Conservation (phyloP, 768 basidiomycete species). For the Suillus occidentalis region DNA sequence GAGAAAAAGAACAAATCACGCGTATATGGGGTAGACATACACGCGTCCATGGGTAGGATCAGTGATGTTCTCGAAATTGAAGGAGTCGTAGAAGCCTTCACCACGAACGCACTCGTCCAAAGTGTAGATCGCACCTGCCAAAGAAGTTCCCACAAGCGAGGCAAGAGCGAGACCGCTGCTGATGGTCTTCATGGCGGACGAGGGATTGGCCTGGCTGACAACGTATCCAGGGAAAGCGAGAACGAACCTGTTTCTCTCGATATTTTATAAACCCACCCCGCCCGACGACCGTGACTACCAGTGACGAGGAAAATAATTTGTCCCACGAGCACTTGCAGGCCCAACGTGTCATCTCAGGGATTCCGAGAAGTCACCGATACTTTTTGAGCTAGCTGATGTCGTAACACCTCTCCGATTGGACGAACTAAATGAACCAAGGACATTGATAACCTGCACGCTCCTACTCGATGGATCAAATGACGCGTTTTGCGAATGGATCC, state of each 20-base stretch:
- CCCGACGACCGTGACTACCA: not conserved
- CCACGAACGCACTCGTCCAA: constrained; percentile 47
- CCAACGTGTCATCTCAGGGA: not conserved
- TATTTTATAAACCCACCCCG: not conserved
- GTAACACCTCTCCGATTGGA: not conserved
- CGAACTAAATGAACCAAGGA: not conserved
- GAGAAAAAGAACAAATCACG: not conserved
- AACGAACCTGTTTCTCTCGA: not conserved
- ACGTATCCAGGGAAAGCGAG: not conserved
- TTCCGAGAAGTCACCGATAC: not conserved
- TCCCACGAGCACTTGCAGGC: not conserved
- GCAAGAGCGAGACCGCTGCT: constrained; percentile 13
- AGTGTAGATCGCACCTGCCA: constrained; percentile 24
- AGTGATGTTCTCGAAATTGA: constrained; percentile 46
- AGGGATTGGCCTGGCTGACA: not conserved
- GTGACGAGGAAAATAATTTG: not conserved
- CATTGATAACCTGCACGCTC: not conserved
- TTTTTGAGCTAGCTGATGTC: not conserved
- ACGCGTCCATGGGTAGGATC: constrained; percentile 72
- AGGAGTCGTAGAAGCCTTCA: constrained; percentile 47
- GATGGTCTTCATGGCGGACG: constrained; percentile 18
- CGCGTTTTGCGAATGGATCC: not conserved
- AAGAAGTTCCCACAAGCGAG: constrained; percentile 12
- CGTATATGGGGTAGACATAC: constrained; percentile 36
- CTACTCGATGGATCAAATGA: not conserved